Evolutionary conservation across 805 yeast species (phyloP).

Genomic region (Wickerhamiella dianesei): DNA sequence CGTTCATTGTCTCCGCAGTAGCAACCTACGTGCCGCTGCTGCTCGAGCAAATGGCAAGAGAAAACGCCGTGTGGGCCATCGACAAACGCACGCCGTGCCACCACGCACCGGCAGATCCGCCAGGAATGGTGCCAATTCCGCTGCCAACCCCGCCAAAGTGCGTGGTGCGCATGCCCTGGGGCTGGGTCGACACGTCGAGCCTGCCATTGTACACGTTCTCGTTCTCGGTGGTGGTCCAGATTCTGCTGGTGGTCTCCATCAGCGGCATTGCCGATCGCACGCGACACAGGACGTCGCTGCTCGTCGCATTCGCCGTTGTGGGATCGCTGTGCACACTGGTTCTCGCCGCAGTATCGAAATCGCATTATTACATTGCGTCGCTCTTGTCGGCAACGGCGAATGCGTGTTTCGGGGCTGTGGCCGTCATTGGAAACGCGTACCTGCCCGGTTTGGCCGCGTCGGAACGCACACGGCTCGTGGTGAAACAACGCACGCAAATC

Average conservation of each 20-base stretch:
- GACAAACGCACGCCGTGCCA: conserved; percentile 48
- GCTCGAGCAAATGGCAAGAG: conserved; percentile 57
- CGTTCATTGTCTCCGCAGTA: conserved; percentile 65
- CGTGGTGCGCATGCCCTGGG: conserved; percentile 34
- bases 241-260: conserved; percentile 53
- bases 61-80: conserved; percentile 48
- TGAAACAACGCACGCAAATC: conserved; percentile 7
- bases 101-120: conserved; percentile 12
- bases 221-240: conserved; percentile 56
- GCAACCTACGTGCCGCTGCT: conserved; percentile 66
- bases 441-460: conserved; percentile 41
- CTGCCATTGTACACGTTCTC: conserved; percentile 65
- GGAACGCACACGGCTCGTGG: conserved; percentile 4
- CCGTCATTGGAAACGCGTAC: conserved; percentile 66
- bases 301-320: conserved; percentile 41
- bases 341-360: conserved; percentile 29
- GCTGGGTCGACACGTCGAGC: conserved; percentile 56
- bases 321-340: conserved; percentile 45
- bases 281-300: conserved; percentile 40
- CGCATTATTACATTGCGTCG: conserved; percentile 36
- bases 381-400: conserved; percentile 49
- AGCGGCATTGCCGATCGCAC: conserved; percentile 63
- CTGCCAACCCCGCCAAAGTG: conserved; percentile 27
- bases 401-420: conserved; percentile 61
- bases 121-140: conserved; percentile 19